phyloP scores from a whole-genome alignment of 2,329 filamentous ascomycete genomes.

The Fusarium sambucinum region DNA sequence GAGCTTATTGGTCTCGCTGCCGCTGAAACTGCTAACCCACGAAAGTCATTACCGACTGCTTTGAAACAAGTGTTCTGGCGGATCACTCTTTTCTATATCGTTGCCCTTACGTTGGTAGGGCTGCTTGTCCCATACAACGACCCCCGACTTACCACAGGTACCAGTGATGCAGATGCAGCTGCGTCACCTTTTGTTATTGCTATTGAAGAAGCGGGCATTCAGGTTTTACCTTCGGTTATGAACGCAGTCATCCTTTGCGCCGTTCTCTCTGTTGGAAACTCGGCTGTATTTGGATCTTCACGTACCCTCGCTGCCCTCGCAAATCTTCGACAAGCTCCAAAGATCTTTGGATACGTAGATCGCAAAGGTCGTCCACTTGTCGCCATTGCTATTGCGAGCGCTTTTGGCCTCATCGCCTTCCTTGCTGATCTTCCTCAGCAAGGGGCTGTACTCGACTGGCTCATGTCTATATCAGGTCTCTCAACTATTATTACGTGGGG shows the following conservation, averaged over 20 bases:
- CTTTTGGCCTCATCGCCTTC: conserved; percentile 80
- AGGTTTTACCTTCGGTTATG: conserved; percentile 86
- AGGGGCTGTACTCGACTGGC: conserved; percentile 79
- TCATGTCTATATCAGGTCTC: conserved; percentile 79
- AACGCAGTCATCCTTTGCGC: conserved; percentile 95
- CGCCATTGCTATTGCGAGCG: conserved; percentile 75
- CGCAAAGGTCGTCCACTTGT: conserved; percentile 82
- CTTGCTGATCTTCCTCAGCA: conserved; percentile 74
- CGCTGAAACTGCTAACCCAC: conserved; percentile 81
- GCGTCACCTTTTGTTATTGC: conserved; percentile 95
- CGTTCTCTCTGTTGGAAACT: conserved; percentile 91
- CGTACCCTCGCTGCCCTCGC: conserved; percentile 90
- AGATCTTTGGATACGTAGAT: conserved; percentile 83
- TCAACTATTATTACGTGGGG: conserved; percentile 84
- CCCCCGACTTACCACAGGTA: conserved; percentile 67
- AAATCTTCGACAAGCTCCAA: conserved; percentile 86
- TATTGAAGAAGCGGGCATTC: conserved; percentile 85
- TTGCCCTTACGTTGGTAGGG: conserved; percentile 83
- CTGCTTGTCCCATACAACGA: conserved; percentile 83
- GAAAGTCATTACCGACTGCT: conserved; percentile 85
- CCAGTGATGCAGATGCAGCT: conserved; percentile 71
- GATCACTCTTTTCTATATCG: conserved; percentile 89
- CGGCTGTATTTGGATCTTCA: conserved; percentile 89
- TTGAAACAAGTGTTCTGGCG: conserved; percentile 97
- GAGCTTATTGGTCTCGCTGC: conserved; percentile 82